Base-by-base conservation (phyloP, 2,329 filamentous ascomycete genomes). In the Trichoderma oligosporum region DNA sequence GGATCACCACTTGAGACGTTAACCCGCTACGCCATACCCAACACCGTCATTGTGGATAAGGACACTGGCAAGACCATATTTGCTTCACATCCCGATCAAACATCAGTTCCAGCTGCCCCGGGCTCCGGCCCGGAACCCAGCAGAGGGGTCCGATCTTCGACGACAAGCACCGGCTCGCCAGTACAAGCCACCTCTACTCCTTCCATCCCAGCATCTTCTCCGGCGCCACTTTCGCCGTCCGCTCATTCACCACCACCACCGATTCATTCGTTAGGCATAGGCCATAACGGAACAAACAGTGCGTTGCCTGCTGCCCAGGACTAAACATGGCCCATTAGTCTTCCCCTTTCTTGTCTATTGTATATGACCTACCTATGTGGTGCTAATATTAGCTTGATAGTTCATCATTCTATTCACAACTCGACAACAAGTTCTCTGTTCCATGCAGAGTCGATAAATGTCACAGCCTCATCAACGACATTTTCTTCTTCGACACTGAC, bases 1-100 rank as follows among this genome's bases (percentile, higher is more conserved):
- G 81, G 81, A 60, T 73, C 71, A 25, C 71, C 76, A 47, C 65
- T 81, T 44, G 68, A 73, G 51, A 66, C 76, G 20, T 69, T 74
- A 58, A 83, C 80, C 29, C 62, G 76, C 55, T 68, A 65, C 62
- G 70, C 71, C 38, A 61, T 71, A 44, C 67, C 74, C 35, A 68
- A 71, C 63, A 76, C 75, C 56, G 67, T 72, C 56, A 64, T 74
- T 60, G 63, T 71, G 60, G 68, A 71, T 63, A 62, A 70, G 46
- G 64, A 64, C 56, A 71, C 73, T 36, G 73, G 69, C 62, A 66
- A 71, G 53, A 75, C 74, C 56, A 63, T 72, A 60, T 65, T 67
- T 58, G 68, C 67, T 61, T 65, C 72, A 25, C 57, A 63, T 57
- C 64, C 64, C 38, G 66, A 64, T 39, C 57, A 63, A 25, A 57